Conservation (phyloP, 768 basidiomycete genomes). For the Arthromyces matolae region DNA sequence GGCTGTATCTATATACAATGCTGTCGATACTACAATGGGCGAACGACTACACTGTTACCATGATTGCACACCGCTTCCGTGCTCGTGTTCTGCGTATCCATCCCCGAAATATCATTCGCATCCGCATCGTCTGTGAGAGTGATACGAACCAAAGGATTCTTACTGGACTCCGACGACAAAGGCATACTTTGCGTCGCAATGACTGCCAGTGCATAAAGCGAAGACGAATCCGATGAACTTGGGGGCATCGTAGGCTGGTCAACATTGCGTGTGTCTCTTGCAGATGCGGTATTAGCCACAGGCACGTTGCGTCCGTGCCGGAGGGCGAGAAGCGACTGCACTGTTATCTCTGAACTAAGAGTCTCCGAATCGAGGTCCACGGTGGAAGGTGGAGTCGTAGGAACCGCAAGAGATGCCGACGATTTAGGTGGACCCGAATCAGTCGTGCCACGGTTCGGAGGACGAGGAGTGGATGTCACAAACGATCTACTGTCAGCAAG, state of each 20-base stretch:
- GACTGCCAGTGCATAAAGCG: constrained; percentile 23
- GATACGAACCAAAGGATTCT: constrained; percentile 26
- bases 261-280: constrained; percentile 20
- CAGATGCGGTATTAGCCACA: too few relatives aligned
- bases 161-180: too few relatives aligned
- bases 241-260: constrained; percentile 21
- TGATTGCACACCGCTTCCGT: constrained; percentile 20
- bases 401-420: too few relatives aligned
- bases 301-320: constrained; percentile 22
- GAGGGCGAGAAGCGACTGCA: constrained; percentile 25
- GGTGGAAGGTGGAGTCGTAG: constrained; percentile 23
- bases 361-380: constrained; percentile 28
- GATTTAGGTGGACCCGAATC: too few relatives aligned
- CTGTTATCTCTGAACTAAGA: constrained; percentile 22
- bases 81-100: constrained; percentile 14
- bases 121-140: constrained; percentile 27
- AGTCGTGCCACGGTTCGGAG: too few relatives aligned
- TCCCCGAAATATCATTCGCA: constrained; percentile 4
- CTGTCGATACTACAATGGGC: too few relatives aligned
- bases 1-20: too few relatives aligned
- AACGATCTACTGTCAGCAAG: constrained; percentile 15
- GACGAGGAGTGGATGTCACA: constrained; percentile 7
- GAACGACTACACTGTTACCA: constrained; percentile 3
- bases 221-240: constrained; percentile 19
- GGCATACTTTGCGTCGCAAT: constrained; percentile 18